These are phyloP conservation scores for Monilinia vaccinii-corymbosi DNA, from an alignment of 2,329 filamentous ascomycete genomes.

Conservation along the genomic window DNA sequence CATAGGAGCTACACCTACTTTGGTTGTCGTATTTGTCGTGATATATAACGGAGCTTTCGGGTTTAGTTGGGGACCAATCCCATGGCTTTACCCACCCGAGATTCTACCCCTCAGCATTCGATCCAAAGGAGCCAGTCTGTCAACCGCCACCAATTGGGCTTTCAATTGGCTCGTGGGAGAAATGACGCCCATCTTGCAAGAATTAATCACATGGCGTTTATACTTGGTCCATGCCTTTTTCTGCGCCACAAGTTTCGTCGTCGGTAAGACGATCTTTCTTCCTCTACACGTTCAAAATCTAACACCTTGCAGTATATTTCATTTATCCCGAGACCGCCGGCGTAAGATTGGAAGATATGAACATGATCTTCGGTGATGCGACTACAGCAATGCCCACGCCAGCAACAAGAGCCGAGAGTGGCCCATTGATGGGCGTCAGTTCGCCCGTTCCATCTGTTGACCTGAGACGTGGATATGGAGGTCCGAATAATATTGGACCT, in stretches of 20 bases:
- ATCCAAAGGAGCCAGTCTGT: constrained; percentile 92
- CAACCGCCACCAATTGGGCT: constrained; percentile 94
- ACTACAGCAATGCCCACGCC: constrained; percentile 77
- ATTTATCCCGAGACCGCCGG: constrained; percentile 96
- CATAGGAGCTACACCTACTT: constrained; percentile 62
- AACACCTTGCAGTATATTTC: constrained; percentile 68
- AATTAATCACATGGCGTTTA: constrained; percentile 84
- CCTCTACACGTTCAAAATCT: not conserved
- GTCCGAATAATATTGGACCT: constrained; percentile 38
- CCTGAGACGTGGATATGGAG: constrained; percentile 44
- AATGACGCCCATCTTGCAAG: constrained; percentile 87
- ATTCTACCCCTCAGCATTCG: constrained; percentile 94
- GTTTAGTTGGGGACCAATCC: constrained; percentile 95
- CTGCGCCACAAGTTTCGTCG: constrained; percentile 87
- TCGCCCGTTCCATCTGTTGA: constrained; percentile 77
- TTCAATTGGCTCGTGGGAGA: constrained; percentile 97
- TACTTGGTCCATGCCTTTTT: constrained; percentile 97
- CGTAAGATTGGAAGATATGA: constrained; percentile 94
- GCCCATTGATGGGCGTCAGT: constrained; percentile 67
- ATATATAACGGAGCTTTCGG: constrained; percentile 97
- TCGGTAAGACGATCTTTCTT: constrained; percentile 56
- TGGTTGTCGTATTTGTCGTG: constrained; percentile 94
- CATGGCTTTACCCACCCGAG: constrained; percentile 98
- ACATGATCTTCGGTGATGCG: constrained; percentile 85
- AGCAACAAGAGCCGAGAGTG: constrained; percentile 65